Conservation (phyloP, 1,284 basidiomycete genomes). For the Rhizoctonia solani region DNA sequence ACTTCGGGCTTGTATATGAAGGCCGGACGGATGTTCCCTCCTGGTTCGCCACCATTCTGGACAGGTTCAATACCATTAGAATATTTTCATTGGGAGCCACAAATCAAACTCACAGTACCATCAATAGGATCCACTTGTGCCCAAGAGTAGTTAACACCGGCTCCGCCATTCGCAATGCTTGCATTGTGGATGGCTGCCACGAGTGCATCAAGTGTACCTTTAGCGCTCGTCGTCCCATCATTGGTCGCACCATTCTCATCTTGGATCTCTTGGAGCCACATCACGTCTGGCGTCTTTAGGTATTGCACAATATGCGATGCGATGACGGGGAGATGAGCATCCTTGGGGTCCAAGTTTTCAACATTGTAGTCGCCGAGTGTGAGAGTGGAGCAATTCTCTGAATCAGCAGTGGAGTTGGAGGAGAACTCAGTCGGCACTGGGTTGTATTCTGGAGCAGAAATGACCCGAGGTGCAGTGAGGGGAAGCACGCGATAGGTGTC, state of each 20-base stretch:
- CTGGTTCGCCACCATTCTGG: conserved; percentile 65
- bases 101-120: conserved; percentile 10
- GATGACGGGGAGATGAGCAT: conserved; percentile 54
- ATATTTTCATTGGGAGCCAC: background rate
- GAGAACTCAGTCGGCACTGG: conserved; percentile 51
- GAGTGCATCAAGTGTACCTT: conserved; percentile 58
- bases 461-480: conserved; percentile 42
- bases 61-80: conserved; percentile 49
- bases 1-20: conserved; percentile 60
- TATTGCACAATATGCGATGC: conserved; percentile 60
- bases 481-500: conserved; percentile 19
- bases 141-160: conserved; percentile 54
- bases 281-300: conserved; percentile 60
- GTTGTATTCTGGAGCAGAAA: conserved; percentile 48
- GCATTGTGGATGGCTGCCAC: conserved; percentile 55
- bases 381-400: conserved; percentile 49
- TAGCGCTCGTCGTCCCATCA: conserved; percentile 60
- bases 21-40: conserved; percentile 66
- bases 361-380: conserved; percentile 68
- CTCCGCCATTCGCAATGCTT: conserved; percentile 45
- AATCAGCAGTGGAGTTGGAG: conserved; percentile 43
- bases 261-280: conserved; percentile 70
- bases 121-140: conserved; percentile 39
- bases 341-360: conserved; percentile 61
- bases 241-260: conserved; percentile 62